Evolutionary conservation across 129 eudicot genomes (phyloP), one percentile per base, ranked within the genome.

Genomic region (Gnaphalium uliginosum): DNA sequence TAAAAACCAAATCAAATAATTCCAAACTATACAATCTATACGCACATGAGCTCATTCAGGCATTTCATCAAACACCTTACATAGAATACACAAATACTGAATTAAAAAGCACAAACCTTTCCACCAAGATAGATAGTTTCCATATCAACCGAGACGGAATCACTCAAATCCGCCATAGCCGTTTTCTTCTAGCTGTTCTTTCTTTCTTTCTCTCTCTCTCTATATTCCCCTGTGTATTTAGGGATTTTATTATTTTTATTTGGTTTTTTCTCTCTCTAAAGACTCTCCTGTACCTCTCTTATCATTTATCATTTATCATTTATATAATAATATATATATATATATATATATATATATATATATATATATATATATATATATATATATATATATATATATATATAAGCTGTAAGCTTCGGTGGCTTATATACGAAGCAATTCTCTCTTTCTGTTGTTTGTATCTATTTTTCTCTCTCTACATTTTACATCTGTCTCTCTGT

Each of bases 41-140:
- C 0, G 5, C 63, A 57, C 63, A 57, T 22, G 64, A 58, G 64
- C 64, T 21, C 53, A 46, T 11, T 46, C 14, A 46, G 53, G 53
- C 53, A 46, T 46, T 46, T 46, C 53, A 46, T 46, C n/a, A 4
- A 14, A 46, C 53, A 46, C 83, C 74, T 79, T 72, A 24, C 74
- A 73, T 54, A 8, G 78, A 66, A 24, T 21, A 65, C 32, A 5
- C 25, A 66, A 29, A 67, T 23, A 29, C 13, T 32, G 46, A 43
- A 17, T 46, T 4, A 23, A 29, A 25, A 68, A 51, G 9, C 65
- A 51, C 25, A 53, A 82, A 90, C 99, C 99, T 91, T 87, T 79
- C 97, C 99, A 51, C 96, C 96, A 66, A 91, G 96, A 70, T 91
- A 91, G 64, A 95, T 91, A 48, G 97, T 89, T 72, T 95, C 96